Conservation (phyloP, 352 stramenopile genomes). For the Phytophthora kernoviae region DNA sequence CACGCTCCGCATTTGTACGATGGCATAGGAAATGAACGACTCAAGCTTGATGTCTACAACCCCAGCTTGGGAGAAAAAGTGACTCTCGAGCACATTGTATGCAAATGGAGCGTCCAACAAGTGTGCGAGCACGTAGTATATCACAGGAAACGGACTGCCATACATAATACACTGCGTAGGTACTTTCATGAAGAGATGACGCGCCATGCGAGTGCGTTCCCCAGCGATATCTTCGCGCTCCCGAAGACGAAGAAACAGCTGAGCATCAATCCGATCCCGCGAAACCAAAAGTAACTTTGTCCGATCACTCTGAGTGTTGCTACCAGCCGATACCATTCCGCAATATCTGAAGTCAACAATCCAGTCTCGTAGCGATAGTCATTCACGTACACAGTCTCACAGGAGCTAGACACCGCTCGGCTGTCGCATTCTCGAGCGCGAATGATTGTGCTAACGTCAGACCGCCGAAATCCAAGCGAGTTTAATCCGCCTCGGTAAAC, state of each 20-base stretch:
- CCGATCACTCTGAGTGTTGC: conserved; percentile 18
- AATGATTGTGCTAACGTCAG: conserved; percentile 11
- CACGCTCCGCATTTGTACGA: conserved; percentile 40
- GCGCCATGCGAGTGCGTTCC: neutral
- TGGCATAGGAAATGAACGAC: conserved; percentile 22
- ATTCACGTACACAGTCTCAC: conserved; percentile 33
- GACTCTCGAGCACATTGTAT: conserved; percentile 26
- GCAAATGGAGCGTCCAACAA: conserved; percentile 36
- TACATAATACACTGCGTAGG: conserved; percentile 47
- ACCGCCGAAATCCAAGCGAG: conserved; percentile 4
- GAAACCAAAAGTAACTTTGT: conserved; percentile 36
- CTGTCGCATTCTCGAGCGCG: conserved; percentile 6
- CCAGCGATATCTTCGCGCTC: neutral
- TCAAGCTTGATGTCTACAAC: conserved; percentile 17
- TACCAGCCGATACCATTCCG: conserved; percentile 26
- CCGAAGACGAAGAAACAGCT: conserved; percentile 17
- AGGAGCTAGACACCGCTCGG: conserved; percentile 10
- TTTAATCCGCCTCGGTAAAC: neutral
- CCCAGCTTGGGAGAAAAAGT: conserved; percentile 26
- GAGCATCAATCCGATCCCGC: conserved; percentile 15
- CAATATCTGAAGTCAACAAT: conserved; percentile 11
- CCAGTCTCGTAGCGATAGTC: conserved; percentile 38
- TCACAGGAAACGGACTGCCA: conserved; percentile 37
- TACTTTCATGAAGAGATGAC: conserved; percentile 27
- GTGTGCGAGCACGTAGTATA: conserved; percentile 42